Conservation (phyloP, 495 filamentous ascomycete species). For the Lentithecium fluviatile region DNA sequence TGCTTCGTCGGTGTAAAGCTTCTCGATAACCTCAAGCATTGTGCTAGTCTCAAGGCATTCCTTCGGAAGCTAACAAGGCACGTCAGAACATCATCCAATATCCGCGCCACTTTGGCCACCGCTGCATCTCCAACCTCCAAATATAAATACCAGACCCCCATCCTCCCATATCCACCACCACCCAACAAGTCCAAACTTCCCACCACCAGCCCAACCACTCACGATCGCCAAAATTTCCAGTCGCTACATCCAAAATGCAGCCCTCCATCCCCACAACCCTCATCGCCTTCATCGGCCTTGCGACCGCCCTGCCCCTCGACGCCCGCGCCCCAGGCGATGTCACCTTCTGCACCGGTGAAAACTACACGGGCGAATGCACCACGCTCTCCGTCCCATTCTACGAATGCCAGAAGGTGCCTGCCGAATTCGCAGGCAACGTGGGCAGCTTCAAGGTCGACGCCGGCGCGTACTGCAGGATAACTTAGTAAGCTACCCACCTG, state of each 20-base stretch:
- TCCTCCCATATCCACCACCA: neutral
- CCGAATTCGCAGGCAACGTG: conserved; percentile 16
- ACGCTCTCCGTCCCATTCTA: conserved; percentile 13
- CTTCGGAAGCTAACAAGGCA: no score
- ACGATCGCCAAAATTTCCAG: neutral
- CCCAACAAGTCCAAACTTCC: neutral
- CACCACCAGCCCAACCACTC: neutral
- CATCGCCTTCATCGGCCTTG: conserved; percentile 15
- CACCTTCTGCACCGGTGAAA: conserved; percentile 15
- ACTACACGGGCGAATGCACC: conserved; percentile 15
- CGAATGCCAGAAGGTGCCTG: conserved; percentile 7
- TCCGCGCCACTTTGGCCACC: no score
- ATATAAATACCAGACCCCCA: neutral
- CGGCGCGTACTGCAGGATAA: conserved; percentile 28
- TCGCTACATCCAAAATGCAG: conserved; percentile 23
- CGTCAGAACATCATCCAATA: no score
- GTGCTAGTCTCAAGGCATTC: no score
- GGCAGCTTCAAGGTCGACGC: conserved; percentile 12
- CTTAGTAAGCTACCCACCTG: conserved; percentile 22
- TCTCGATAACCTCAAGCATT: no score
- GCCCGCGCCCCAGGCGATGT: conserved; percentile 15
- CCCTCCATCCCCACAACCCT: conserved; percentile 11
- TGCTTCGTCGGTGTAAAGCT: no score
- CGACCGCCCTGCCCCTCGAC: conserved; percentile 12
- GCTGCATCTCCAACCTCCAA: no score